Evolutionary conservation across 2,329 filamentous ascomycete species (phyloP).

Genomic region (Lachnellula subtilissima): DNA sequence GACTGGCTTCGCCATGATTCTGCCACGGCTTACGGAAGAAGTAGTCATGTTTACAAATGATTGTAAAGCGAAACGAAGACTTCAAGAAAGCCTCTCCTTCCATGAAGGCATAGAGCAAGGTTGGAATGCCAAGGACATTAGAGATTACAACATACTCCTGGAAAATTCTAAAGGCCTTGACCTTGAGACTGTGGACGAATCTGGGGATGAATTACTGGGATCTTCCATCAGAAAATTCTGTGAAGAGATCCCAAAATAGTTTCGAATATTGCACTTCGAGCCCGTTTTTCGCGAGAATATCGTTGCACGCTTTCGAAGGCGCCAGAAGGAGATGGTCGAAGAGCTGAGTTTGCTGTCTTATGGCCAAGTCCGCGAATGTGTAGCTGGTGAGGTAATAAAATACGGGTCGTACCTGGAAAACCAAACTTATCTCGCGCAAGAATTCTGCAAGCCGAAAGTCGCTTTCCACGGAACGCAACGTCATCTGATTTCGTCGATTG

Average conservation of each 20-base stretch:
- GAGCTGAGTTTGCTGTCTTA: conserved; percentile 18
- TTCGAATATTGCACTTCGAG: conserved; percentile 38
- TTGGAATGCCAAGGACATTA: too few species aligned
- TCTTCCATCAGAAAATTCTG: conserved; percentile 33
- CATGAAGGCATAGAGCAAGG: too few species aligned
- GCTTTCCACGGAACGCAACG: conserved; percentile 40
- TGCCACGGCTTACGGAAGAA: conserved; percentile 5
- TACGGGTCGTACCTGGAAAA: conserved; percentile 6
- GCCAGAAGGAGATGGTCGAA: conserved; percentile 25
- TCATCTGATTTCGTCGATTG: conserved; percentile 37
- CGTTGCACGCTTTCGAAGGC: conserved; percentile 28
- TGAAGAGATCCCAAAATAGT: conserved; percentile 27
- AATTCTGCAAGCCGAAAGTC: conserved; percentile 33
- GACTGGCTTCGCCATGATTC: conserved; percentile 5
- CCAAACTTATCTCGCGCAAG: conserved; percentile 33
- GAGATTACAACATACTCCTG: too few species aligned
- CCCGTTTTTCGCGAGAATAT: conserved; percentile 35
- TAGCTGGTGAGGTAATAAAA: conserved; percentile 2
- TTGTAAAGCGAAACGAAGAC: not conserved
- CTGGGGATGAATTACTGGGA: conserved; percentile 2
- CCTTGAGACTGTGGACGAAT: too few species aligned
- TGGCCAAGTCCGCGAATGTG: conserved; percentile 13
- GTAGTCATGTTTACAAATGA: not conserved
- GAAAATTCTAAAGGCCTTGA: too few species aligned
- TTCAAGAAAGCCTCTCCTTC: not conserved